phyloP scores from a whole-genome alignment of 305 asterid species.

The Caryopteris hybrid region DNA sequence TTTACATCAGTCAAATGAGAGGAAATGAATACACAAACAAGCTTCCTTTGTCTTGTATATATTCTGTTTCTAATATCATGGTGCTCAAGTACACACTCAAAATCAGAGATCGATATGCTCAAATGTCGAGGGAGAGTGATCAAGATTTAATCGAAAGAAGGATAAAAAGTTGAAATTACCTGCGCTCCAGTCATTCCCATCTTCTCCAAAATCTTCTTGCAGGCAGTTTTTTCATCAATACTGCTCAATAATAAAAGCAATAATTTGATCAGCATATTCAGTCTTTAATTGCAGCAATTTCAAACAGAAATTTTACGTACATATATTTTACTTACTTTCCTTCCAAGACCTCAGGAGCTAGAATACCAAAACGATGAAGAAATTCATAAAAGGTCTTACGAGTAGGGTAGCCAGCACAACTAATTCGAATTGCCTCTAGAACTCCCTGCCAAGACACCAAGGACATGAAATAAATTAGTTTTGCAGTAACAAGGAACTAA shows the following conservation, averaged over 20 bases:
- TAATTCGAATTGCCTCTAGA: conserved; percentile 90
- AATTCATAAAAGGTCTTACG: conserved; percentile 87
- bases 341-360: conserved; percentile 85
- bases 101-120: conserved; percentile 15
- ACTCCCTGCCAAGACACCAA: conserved; percentile 62
- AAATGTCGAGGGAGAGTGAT: conserved; percentile 4
- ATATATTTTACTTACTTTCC: conserved; percentile 59
- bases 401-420: conserved; percentile 98
- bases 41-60: not conserved
- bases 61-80: not conserved
- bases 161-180: conserved; percentile 42
- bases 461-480: conserved; percentile 8
- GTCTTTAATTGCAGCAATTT: conserved; percentile 13
- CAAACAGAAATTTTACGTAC: not conserved
- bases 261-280: conserved; percentile 23
- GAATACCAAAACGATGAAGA: conserved; percentile 81
- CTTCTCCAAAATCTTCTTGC: conserved; percentile 75
- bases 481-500: conserved; percentile 7
- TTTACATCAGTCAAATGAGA: not conserved
- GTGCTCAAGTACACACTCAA: not conserved
- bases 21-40: not conserved
- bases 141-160: conserved; percentile 3
- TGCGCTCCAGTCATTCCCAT: conserved; percentile 74
- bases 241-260: conserved; percentile 39
- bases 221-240: conserved; percentile 61